Evolutionary conservation across 2,329 filamentous ascomycete genomes (phyloP).

Genomic region (Mycocentrospora acerina): DNA sequence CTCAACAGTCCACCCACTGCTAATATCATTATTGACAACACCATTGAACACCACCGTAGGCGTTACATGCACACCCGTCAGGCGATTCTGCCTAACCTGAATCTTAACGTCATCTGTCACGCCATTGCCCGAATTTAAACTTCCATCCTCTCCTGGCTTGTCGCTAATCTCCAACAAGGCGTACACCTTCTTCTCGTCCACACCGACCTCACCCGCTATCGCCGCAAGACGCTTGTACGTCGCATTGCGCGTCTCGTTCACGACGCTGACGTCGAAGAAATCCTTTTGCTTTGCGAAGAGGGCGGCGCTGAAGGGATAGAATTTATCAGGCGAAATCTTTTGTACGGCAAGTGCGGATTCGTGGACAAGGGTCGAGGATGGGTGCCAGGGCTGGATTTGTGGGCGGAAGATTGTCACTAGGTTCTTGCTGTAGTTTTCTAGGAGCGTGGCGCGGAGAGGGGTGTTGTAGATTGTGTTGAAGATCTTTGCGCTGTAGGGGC

Average conservation of each 20-base stretch:
- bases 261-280: slow-evolving; percentile 83
- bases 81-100: slow-evolving; percentile 74
- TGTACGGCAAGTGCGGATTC: slow-evolving; percentile 84
- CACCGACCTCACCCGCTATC: slow-evolving; percentile 68
- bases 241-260: slow-evolving; percentile 79
- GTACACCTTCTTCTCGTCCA: slow-evolving; percentile 71
- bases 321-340: slow-evolving; percentile 66
- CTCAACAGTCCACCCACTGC: slow-evolving; percentile 72
- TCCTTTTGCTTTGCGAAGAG: slow-evolving; percentile 70
- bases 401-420: slow-evolving; percentile 83
- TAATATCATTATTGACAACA: slow-evolving; percentile 75
- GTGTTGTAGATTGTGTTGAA: slow-evolving; percentile 72
- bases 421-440: slow-evolving; percentile 61
- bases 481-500: slow-evolving; percentile 72
- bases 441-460: slow-evolving; percentile 65
- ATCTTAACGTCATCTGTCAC: slow-evolving; percentile 86
- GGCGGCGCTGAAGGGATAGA: slow-evolving; percentile 75
- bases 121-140: slow-evolving; percentile 75
- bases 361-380: slow-evolving; percentile 68
- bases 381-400: slow-evolving; percentile 95
- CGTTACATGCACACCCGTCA: slow-evolving; percentile 84
- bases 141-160: slow-evolving; percentile 65
- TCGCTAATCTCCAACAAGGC: slow-evolving; percentile 68
- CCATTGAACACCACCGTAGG: slow-evolving; percentile 90
- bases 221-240: slow-evolving; percentile 80